Evolutionary conservation across 129 eudicot genomes (phyloP).

Genomic region (Mikania micrantha): DNA sequence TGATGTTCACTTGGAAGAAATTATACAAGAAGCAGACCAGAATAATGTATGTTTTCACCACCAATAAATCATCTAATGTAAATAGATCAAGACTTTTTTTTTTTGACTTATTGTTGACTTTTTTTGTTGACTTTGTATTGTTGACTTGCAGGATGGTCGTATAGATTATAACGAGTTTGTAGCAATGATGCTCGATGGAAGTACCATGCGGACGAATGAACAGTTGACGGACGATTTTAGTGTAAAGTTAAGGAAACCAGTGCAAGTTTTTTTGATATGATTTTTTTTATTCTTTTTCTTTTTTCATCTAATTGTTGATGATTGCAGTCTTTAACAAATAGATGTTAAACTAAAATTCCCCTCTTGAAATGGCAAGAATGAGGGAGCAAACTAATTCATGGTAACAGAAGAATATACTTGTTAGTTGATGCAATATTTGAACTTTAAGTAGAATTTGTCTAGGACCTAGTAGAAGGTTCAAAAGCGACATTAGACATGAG

Average conservation of each 20-base stretch:
- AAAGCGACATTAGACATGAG: no score
- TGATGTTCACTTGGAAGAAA: slow-evolving; percentile 44
- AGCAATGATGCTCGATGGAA: slow-evolving; percentile 69
- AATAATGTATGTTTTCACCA: slow-evolving; percentile 38
- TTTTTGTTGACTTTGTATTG: slow-evolving; percentile 1
- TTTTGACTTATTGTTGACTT: neutral
- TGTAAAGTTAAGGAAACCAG: slow-evolving; percentile 17
- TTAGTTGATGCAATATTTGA: neutral
- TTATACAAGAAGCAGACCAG: slow-evolving; percentile 54
- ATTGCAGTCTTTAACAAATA: neutral
- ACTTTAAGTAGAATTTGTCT: no score
- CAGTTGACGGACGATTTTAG: slow-evolving; percentile 32
- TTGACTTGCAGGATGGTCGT: slow-evolving; percentile 63
- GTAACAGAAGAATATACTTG: neutral
- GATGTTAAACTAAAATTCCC: neutral
- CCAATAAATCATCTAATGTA: neutral
- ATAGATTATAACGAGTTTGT: slow-evolving; percentile 73
- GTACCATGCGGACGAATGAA: slow-evolving; percentile 24
- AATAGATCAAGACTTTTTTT: neutral
- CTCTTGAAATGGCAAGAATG: neutral
- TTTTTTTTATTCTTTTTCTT: neutral
- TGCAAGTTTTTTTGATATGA: slow-evolving; percentile 17
- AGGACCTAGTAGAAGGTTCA: no score
- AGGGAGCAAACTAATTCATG: neutral
- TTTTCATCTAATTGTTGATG: neutral